Conservation (phyloP, 352 stramenopile species). For the Phytophthora colocasiae region DNA sequence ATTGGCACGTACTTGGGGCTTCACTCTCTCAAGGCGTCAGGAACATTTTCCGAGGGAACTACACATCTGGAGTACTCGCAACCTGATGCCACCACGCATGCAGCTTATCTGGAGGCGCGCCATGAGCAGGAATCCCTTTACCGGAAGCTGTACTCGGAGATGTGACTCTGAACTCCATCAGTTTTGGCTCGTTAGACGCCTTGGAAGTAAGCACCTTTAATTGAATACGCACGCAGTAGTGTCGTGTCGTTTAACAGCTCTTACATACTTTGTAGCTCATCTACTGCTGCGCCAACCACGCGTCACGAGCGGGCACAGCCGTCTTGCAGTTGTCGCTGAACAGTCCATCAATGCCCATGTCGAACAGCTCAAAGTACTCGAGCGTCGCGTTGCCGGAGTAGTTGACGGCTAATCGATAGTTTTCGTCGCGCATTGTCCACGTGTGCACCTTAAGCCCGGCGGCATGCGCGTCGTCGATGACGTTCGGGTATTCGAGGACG, state of each 20-base stretch:
- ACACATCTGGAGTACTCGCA: conserved; percentile 41
- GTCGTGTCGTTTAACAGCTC: conserved; percentile 9
- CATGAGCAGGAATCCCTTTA: conserved; percentile 80
- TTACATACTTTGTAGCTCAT: conserved; percentile 9
- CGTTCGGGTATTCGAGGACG: conserved; percentile 42
- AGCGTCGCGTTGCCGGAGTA: conserved; percentile 66
- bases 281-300: conserved; percentile 45
- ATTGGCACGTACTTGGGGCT: conserved; percentile 66
- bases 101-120: conserved; percentile 65
- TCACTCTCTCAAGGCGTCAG: conserved; percentile 56
- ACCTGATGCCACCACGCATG: conserved; percentile 59
- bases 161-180: conserved; percentile 1
- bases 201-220: conserved; percentile 1
- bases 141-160: conserved; percentile 63
- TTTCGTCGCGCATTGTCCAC: conserved; percentile 76
- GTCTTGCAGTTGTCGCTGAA: conserved; percentile 75
- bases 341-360: conserved; percentile 64
- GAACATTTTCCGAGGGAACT: conserved; percentile 31
- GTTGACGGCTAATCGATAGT: conserved; percentile 63
- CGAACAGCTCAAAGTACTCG: conserved; percentile 76
- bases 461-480: conserved; percentile 67
- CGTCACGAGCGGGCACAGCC: conserved; percentile 46
- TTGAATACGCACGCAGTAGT: conserved; percentile 9
- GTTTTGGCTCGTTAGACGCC: conserved; percentile 11
- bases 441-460: conserved; percentile 61